Evolutionary conservation across 805 yeast genomes (phyloP).

Genomic region (Myxozyma sirexii): DNA sequence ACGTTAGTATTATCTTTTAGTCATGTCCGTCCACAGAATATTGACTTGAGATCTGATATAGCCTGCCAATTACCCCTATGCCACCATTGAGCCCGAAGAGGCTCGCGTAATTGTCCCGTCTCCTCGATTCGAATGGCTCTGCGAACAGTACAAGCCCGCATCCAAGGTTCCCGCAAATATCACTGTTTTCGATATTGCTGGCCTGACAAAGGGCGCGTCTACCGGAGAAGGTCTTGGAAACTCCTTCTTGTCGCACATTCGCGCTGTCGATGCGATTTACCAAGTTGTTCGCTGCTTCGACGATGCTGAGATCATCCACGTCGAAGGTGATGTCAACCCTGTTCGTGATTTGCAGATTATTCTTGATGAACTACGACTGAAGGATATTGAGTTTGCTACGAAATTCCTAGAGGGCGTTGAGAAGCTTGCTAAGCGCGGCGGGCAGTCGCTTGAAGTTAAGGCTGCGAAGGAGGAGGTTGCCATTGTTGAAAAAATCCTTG

Average conservation of each 20-base stretch:
- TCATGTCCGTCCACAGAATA: not conserved
- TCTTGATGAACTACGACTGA: constrained; percentile 86
- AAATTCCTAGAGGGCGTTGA: constrained; percentile 78
- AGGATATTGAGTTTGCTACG: constrained; percentile 92
- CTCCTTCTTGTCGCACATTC: constrained; percentile 92
- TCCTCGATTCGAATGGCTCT: constrained; percentile 76
- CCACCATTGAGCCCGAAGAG: constrained; percentile 97
- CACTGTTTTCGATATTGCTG: constrained; percentile 96
- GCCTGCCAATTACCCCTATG: constrained; percentile 98
- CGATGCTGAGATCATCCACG: constrained; percentile 96
- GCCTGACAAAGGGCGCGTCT: constrained; percentile 74
- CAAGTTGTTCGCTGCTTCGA: constrained; percentile 98
- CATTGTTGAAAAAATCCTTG: constrained; percentile 72
- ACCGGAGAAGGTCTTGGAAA: constrained; percentile 98
- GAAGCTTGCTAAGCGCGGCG: constrained; percentile 83
- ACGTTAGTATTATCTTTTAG: constrained; percentile 35
- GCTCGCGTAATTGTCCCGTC: constrained; percentile 95
- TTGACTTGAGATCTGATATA: constrained; percentile 29
- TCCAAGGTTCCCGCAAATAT: constrained; percentile 78
- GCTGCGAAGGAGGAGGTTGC: constrained; percentile 83
- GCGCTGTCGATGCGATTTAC: constrained; percentile 97
- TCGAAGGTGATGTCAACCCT: constrained; percentile 96
- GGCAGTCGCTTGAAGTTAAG: constrained; percentile 85
- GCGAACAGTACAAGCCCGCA: constrained; percentile 74
- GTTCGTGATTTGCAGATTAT: constrained; percentile 92